Evolutionary conservation across 148 eudicot species (phyloP), one percentile per base, ranked within the genome.

Genomic region (Limonium bicolor): DNA sequence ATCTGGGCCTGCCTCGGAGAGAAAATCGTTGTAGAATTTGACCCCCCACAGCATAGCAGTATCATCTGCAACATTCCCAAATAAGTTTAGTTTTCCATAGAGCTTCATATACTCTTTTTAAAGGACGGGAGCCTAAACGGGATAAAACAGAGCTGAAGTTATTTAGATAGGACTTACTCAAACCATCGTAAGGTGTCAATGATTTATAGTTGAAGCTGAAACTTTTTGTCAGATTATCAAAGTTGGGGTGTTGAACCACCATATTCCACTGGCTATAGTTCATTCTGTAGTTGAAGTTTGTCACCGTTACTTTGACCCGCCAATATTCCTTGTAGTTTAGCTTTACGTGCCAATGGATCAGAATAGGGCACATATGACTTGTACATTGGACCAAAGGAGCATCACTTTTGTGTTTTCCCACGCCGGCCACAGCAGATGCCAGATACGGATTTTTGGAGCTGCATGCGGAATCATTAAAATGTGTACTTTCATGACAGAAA

Each of bases 21-120:
- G 73, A 7, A 69, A 48, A 36, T 77, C 84, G 10, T 77, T 77
- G 52, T 63, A 73, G 58, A 60, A 66, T 50, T 77, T 72, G 19
- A 72, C 58, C 22, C 84, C 84, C 76, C 76, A 77, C 3, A 77
- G 50, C 84, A 77, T 77, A 15, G 76, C 79, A 25, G 84, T 77
- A 39, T 77, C 84, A 63, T 77, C 84, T 77, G 72, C 43, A 31
- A 16, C 8, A 24, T 1, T 11, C 2, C 14, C 23, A 51, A 25
- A 51, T 2, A 25, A 14, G 27, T 5, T n/a, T 13, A n/a, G 30
- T 43, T n/a, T 24, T 43, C 19, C 0, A n/a, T 35, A 35, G 16
- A 35, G 11, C n/a, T n/a, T n/a, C n/a, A n/a, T n/a, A n/a, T n/a
- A n/a, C n/a, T n/a, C n/a, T n/a, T 51, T 15, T 7, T 2, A 21